phyloP scores from a whole-genome alignment of 257 asterid species.

The Lantana camara region DNA sequence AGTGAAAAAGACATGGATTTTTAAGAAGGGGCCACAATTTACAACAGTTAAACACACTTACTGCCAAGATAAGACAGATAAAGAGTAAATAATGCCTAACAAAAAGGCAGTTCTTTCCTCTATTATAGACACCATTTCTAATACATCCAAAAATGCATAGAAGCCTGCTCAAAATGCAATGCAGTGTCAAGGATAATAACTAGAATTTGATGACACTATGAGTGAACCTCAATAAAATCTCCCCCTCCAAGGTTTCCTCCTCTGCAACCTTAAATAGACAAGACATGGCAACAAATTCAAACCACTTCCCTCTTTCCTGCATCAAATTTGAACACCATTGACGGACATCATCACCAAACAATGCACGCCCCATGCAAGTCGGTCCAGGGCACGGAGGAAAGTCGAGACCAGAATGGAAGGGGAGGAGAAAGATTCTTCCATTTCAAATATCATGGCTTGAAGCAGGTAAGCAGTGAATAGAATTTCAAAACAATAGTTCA shows the following conservation, averaged over 20 bases:
- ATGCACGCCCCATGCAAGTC: neutral
- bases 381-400: slow-evolving; percentile 14
- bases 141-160: slow-evolving; percentile 22
- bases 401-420: slow-evolving; percentile 7
- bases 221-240: slow-evolving; percentile 32
- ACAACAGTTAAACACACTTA: too few species aligned
- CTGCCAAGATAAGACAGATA: neutral
- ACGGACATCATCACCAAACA: slow-evolving; percentile 13
- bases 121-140: slow-evolving; percentile 4
- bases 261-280: slow-evolving; percentile 23
- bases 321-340: slow-evolving; percentile 6
- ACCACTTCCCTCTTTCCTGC: neutral
- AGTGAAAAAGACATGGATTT: too few species aligned
- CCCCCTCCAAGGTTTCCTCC: slow-evolving; percentile 18
- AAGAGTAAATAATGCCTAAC: neutral
- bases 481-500: neutral
- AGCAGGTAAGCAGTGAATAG: slow-evolving; percentile 12
- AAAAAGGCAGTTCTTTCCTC: neutral
- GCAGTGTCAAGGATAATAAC: slow-evolving; percentile 17
- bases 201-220: slow-evolving; percentile 22
- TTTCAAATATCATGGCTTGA: slow-evolving; percentile 16
- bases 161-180: neutral
- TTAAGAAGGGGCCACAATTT: too few species aligned
- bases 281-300: slow-evolving; percentile 11
- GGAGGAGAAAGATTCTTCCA: slow-evolving; percentile 12